A percentile compares a stretch with the other conserved stretches of the same genome.
Evolutionary conservation across 2,329 filamentous ascomycete species (phyloP).

Genomic region (Penicillium sp.): DNA sequence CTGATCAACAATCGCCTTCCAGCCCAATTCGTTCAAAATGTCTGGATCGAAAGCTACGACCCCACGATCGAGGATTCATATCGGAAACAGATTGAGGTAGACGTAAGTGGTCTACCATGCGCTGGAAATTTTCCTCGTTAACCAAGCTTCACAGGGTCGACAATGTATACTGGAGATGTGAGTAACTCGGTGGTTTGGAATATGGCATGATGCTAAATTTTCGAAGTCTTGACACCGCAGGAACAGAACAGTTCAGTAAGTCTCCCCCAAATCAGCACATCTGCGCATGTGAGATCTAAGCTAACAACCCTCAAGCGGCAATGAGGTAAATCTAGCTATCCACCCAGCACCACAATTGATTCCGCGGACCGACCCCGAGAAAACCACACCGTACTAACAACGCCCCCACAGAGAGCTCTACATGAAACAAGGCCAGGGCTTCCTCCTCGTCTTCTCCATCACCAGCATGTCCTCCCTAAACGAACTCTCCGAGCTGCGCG

Average conservation of each 20-base stretch:
- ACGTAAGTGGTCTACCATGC: slow-evolving; percentile 60
- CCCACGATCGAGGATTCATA: slow-evolving; percentile 88
- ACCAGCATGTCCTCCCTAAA: slow-evolving; percentile 79
- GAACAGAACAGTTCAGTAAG: slow-evolving; percentile 90
- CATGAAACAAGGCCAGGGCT: slow-evolving; percentile 91
- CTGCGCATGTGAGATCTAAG: neutral
- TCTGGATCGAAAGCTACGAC: slow-evolving; percentile 91
- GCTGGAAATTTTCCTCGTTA: slow-evolving; percentile 20
- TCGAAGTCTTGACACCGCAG: slow-evolving; percentile 76
- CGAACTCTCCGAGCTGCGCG: slow-evolving; percentile 76
- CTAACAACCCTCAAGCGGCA: slow-evolving; percentile 46
- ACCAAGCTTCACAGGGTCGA: slow-evolving; percentile 61
- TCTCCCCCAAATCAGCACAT: slow-evolving; percentile 20
- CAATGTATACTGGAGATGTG: slow-evolving; percentile 90
- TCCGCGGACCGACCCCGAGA: neutral
- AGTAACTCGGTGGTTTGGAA: slow-evolving; percentile 36
- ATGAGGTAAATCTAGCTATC: slow-evolving; percentile 52
- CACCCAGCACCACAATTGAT: neutral
- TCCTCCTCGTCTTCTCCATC: slow-evolving; percentile 89
- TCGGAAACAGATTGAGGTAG: slow-evolving; percentile 82
- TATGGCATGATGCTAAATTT: slow-evolving; percentile 12
- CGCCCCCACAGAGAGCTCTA: slow-evolving; percentile 65
- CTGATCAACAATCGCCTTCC: slow-evolving; percentile 22
- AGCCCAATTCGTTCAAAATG: slow-evolving; percentile 92
- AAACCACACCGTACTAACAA: slow-evolving; percentile 24